phyloP scores from a whole-genome alignment of 2,329 filamentous ascomycete species.

The Plenodomus tracheiphilus region DNA sequence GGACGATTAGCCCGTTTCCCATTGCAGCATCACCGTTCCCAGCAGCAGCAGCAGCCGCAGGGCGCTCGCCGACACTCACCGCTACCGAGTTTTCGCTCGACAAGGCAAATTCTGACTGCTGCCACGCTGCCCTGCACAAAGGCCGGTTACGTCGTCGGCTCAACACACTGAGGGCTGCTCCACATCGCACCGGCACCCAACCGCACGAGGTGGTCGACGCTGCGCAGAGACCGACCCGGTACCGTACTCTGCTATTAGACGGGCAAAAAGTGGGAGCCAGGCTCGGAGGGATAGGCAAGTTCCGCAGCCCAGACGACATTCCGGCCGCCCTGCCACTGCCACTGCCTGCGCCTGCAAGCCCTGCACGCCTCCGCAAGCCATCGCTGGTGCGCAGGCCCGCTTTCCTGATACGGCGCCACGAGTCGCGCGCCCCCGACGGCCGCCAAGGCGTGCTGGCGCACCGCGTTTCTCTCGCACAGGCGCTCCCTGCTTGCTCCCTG shows the following conservation, averaged over 20 bases:
- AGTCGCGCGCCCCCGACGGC: slow-evolving; percentile 14
- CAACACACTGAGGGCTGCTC: slow-evolving; percentile 15
- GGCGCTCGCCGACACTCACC: slow-evolving; percentile 26
- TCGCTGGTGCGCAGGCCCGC: slow-evolving; percentile 19
- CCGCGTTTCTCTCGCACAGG: slow-evolving; percentile 20
- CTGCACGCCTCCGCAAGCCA: slow-evolving; percentile 21
- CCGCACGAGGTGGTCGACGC: too few species aligned
- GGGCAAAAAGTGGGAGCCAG: too few species aligned
- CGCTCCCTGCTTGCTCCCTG: neutral
- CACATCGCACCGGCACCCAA: slow-evolving; percentile 6
- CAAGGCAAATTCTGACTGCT: too few species aligned
- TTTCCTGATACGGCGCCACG: slow-evolving; percentile 24
- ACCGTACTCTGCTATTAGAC: too few species aligned
- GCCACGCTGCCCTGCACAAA: slow-evolving; percentile 9
- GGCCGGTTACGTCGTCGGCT: slow-evolving; percentile 16
- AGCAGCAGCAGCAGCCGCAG: neutral
- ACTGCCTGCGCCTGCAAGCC: slow-evolving; percentile 12
- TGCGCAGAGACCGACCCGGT: too few species aligned
- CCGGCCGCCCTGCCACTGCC: slow-evolving; percentile 5
- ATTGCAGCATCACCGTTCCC: slow-evolving; percentile 10
- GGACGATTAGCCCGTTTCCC: slow-evolving; percentile 11
- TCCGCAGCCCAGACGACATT: slow-evolving; percentile 17
- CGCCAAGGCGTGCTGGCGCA: slow-evolving; percentile 23
- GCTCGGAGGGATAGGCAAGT: slow-evolving; percentile 9
- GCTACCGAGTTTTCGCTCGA: slow-evolving; percentile 13